phyloP scores from a whole-genome alignment of 768 basidiomycete genomes.

The Piloderma croceum region DNA sequence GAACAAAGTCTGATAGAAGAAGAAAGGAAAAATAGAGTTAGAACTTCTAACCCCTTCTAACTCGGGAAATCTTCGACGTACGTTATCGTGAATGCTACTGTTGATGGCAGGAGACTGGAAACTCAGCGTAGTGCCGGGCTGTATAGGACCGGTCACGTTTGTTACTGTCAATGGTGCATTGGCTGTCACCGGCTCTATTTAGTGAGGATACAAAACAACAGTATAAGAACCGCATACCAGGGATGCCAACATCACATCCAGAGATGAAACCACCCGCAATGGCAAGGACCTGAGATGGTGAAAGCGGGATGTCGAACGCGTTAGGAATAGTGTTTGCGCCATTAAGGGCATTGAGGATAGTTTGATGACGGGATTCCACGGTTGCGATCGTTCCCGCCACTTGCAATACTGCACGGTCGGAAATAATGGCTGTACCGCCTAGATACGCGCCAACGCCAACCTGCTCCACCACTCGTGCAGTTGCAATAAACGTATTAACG shows the following conservation, averaged over 20 bases:
- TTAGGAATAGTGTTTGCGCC: constrained; percentile 54
- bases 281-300: constrained; percentile 64
- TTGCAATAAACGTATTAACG: constrained; percentile 63
- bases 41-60: background rate
- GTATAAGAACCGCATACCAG: constrained; percentile 28
- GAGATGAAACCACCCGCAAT: constrained; percentile 63
- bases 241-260: constrained; percentile 59
- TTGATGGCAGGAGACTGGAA: constrained; percentile 57
- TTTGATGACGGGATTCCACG: constrained; percentile 80
- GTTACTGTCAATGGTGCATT: constrained; percentile 58
- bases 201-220: background rate
- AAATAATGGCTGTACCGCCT: constrained; percentile 60
- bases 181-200: constrained; percentile 28
- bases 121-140: constrained; percentile 53
- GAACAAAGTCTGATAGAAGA: constrained; percentile 41
- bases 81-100: constrained; percentile 37
- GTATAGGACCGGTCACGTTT: constrained; percentile 54
- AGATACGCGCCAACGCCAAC: constrained; percentile 76
- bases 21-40: constrained; percentile 7
- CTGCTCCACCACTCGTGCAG: constrained; percentile 70
- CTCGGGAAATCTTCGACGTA: constrained; percentile 25
- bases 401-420: constrained; percentile 53
- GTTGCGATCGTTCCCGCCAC: constrained; percentile 72
- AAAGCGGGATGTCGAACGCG: constrained; percentile 70
- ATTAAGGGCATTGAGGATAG: constrained; percentile 65